Conservation (phyloP, 495 filamentous ascomycete species). For the Aspergillus steynii region DNA sequence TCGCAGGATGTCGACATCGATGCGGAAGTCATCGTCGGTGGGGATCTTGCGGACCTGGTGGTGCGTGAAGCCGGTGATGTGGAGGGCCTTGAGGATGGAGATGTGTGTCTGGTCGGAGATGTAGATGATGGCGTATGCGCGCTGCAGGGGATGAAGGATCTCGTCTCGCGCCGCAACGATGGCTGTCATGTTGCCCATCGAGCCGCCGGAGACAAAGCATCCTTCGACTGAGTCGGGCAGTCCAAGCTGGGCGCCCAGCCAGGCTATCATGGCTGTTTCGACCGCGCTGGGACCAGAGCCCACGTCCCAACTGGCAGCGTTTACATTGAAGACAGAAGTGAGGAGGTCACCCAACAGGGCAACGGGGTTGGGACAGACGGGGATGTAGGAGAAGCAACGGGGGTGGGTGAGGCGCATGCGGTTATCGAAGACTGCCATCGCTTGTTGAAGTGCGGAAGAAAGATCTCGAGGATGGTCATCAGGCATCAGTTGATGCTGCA, state of each 20-base stretch:
- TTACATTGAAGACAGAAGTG: constrained; percentile 14
- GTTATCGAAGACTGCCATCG: constrained; percentile 1
- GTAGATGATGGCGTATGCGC: constrained; percentile 20
- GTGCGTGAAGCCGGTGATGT: constrained; percentile 21
- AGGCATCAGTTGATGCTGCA: no score
- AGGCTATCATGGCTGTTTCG: constrained; percentile 18
- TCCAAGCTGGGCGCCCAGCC: constrained; percentile 18
- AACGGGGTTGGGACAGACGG: constrained; percentile 6
- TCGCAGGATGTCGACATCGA: constrained; percentile 9
- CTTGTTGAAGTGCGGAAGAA: not conserved
- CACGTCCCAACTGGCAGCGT: constrained; percentile 9
- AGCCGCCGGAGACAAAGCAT: constrained; percentile 27
- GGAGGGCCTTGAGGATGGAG: constrained; percentile 23
- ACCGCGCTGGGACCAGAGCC: constrained; percentile 20
- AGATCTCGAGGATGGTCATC: no score
- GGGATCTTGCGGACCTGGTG: constrained; percentile 22
- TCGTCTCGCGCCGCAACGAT: constrained; percentile 26
- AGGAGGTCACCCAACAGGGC: constrained; percentile 17
- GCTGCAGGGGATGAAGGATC: constrained; percentile 7
- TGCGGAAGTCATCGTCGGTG: constrained; percentile 13
- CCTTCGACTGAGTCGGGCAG: constrained; percentile 22
- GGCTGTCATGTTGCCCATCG: constrained; percentile 29
- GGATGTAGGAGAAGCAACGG: constrained; percentile 20
- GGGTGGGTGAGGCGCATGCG: constrained; percentile 17
- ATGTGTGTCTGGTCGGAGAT: constrained; percentile 29